A percentile compares a stretch with the other conserved stretches of the same genome.
Conservation (phyloP, 306 rosid genomes). For the Medicago ruthenica region DNA sequence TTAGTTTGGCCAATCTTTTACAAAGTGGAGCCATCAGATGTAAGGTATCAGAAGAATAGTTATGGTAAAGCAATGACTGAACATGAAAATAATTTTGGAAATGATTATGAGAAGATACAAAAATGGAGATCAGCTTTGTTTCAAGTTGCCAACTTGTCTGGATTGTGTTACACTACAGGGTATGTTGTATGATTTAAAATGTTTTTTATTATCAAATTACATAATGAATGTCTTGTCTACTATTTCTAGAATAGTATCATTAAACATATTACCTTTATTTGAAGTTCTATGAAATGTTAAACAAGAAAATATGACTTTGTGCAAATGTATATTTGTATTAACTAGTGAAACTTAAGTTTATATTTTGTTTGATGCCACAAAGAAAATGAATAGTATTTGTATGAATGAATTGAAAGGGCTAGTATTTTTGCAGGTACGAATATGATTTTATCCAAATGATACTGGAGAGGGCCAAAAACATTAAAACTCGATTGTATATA, state of each 20-base stretch:
- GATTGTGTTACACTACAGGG: slow-evolving; percentile 21
- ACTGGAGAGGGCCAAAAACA: slow-evolving; percentile 2
- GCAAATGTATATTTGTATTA: no score
- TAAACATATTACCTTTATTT: no score
- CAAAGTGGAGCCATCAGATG: slow-evolving; percentile 22
- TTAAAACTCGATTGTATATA: slow-evolving; percentile 11
- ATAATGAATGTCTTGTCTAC: not conserved
- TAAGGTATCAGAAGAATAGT: slow-evolving; percentile 1
- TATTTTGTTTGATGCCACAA: no score
- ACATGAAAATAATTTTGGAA: not conserved
- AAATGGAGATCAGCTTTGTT: slow-evolving; percentile 28
- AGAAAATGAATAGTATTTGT: not conserved
- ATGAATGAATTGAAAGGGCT: not conserved
- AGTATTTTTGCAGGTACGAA: slow-evolving; percentile 10
- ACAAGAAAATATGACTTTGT: no score
- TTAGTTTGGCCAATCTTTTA: slow-evolving; percentile 40
- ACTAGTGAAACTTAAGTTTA: no score
- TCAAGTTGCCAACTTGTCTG: slow-evolving; percentile 8
- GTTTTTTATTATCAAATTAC: not conserved
- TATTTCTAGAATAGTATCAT: no score
- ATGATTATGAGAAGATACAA: not conserved
- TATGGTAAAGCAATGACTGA: not conserved
- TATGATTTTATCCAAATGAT: slow-evolving; percentile 15
- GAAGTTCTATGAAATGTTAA: no score
- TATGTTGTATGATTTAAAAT: not conserved